Conservation (phyloP, 495 filamentous ascomycete genomes). For the Penicillium lagena region DNA sequence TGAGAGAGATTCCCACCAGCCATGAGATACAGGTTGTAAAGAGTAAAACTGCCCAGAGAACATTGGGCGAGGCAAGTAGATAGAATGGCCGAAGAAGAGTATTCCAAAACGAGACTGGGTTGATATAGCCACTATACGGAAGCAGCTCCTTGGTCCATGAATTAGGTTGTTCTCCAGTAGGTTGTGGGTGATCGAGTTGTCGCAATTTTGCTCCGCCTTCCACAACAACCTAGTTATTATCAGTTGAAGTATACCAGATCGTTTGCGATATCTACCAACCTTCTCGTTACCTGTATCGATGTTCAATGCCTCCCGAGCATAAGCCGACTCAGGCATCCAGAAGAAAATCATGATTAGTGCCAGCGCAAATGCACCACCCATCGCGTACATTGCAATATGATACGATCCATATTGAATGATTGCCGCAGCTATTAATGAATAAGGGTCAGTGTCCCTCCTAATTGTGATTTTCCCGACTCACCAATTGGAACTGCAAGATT, state of each 20-base stretch:
- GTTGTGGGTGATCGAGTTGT: conserved; percentile 19
- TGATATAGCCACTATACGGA: conserved; percentile 32
- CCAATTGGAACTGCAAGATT: conserved; percentile 37
- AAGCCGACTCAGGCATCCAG: conserved; percentile 40
- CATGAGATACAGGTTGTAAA: conserved; percentile 43
- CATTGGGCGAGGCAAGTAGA: conserved; percentile 34
- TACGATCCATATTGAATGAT: conserved; percentile 29
- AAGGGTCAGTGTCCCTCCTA: not conserved
- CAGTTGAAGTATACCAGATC: not conserved
- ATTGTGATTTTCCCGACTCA: conserved; percentile 4
- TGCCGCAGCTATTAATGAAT: conserved; percentile 14
- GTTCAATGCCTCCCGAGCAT: conserved; percentile 24
- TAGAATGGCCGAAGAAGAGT: conserved; percentile 36
- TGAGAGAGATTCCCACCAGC: conserved; percentile 38
- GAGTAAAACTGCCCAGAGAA: conserved; percentile 33
- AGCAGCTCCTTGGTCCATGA: conserved; percentile 23
- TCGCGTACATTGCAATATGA: conserved; percentile 24
- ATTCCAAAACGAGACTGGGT: conserved; percentile 29
- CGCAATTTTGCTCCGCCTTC: conserved; percentile 17
- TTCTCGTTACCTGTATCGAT: conserved; percentile 28
- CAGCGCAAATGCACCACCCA: conserved; percentile 35
- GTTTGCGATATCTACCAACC: conserved; percentile 2
- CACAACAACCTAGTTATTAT: conserved; percentile 2
- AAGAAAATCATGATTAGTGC: conserved; percentile 31
- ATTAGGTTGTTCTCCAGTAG: conserved; percentile 1